Base-by-base conservation (phyloP, 1,139 yeast species). In the Candida pseudocylindracea region DNA sequence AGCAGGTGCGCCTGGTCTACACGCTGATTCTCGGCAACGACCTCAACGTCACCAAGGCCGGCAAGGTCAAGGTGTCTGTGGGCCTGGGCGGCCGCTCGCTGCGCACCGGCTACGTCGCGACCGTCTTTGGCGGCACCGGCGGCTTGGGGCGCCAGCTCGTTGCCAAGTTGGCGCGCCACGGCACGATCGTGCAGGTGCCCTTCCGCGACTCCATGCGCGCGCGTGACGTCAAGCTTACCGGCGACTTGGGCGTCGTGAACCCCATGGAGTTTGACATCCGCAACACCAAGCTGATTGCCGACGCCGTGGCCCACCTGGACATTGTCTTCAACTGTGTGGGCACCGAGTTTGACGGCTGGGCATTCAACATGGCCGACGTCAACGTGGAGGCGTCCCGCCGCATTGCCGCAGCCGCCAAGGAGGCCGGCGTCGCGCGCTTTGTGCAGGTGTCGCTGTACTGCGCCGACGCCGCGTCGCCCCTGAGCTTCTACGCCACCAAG, bases 11-110 rank as follows among this genome's bases (percentile, higher is more conserved):
- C 26, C 41, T 55, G 35, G 38, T 60, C 37, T 55, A 57, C 43
- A 57, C 63, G 12, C 54, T 65, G 24, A 60, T 55, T 30, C 51
- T 60, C 40, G 63, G 56, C 31, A 53, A 58, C 11, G 93, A 80
- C 50, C 57, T 80, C 45, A 73, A 75, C 53, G 71, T 80, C 51
- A 74, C 91, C 38, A 63, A 71, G 42, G 60, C 63, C 36, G 93
- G 93, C 29, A 78, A 80, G 48, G 73, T 81, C 30, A 63, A 71
- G 43, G 50, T 75, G 34, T 53, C 78, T 15, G 61, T 62, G 29
- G 93, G 93, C 37, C 55, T 69, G 33, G 92, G 92, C 31, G 93
- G 93, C 30, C 65, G 81, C 39, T 75, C 92, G 8, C 79, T 93
- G 29, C 66, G 92, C 57, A 73, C 88, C n/a, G 93, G 93, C 2